Base-by-base conservation (phyloP, 768 basidiomycete genomes). In the Hortiboletus flavorubellus region DNA sequence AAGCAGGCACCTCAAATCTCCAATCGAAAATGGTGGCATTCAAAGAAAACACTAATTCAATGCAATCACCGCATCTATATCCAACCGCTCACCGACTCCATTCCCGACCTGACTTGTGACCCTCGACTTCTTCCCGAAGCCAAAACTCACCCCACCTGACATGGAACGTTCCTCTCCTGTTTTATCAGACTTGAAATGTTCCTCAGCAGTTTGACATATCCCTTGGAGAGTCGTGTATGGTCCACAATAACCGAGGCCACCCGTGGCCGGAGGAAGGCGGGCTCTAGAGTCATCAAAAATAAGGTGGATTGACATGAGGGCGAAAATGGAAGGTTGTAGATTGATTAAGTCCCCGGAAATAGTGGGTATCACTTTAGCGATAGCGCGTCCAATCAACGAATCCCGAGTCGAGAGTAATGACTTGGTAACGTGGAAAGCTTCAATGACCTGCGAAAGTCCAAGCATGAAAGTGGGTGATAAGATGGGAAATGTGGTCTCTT, bases 211-310 rank as follows among this genome's bases (percentile, higher is more conserved):
- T 63, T 80, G 81, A 60, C 80, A 76, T n/a, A 85, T 51, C 1
- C 79, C 86, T 59, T 84, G 75, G 12, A 82, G 51, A 10, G 83
- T 84, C 4, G 79, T 85, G 75, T 82, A 86, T 1, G 73, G 69
- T 10, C 84, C 83, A 33, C 68, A 63, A 62, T 86, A 87, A 29
- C 84, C 85, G n/a, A 87, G 72, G 2, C 85, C 85, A 5, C 85
- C 85, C 53, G 83, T 72, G 44, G 71, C 66, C 0, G 83, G 79
- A 5, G 79, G 59, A 39, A 82, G 65, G 4, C 84, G 75, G 26
- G 85, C 85, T 39, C 83, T 78, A n/a, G 82, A 81, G 63, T 87
- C 85, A 44, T 86, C 83, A 50, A 85, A 84, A 30, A 87, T 74
- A 45, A 86, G 64, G 59, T 86, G 84, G 1, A 83, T 72, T 21